Evolutionary conservation across 1,284 basidiomycete species (phyloP).

Genomic region (Leccinum angustisporum): DNA sequence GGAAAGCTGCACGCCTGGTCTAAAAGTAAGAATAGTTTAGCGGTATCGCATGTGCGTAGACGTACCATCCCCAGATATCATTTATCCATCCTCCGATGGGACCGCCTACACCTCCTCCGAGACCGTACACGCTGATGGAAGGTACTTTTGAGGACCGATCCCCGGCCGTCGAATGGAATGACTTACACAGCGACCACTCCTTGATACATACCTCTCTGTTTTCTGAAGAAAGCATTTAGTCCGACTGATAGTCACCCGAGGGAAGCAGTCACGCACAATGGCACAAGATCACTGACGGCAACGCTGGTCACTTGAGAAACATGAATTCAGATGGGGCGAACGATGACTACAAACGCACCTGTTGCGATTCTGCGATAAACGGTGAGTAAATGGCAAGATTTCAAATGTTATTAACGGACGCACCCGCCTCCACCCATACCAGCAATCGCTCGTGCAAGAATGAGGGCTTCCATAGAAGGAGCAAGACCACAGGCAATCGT

Average conservation of each 20-base stretch:
- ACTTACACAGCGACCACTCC: slow-evolving; percentile 39
- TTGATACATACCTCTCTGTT: slow-evolving; percentile 85
- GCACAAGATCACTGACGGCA: slow-evolving; percentile 76
- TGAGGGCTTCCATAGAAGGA: slow-evolving; percentile 40
- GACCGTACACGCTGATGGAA: slow-evolving; percentile 55
- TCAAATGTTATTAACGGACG: slow-evolving; percentile 45
- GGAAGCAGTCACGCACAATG: slow-evolving; percentile 56
- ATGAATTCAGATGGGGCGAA: slow-evolving; percentile 14
- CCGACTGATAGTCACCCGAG: slow-evolving; percentile 28
- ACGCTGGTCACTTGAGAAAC: slow-evolving; percentile 62
- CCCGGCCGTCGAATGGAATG: too few species aligned
- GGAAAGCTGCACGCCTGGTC: not conserved
- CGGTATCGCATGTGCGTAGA: not conserved
- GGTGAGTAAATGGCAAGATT: not conserved
- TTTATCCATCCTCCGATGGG: slow-evolving; percentile 51
- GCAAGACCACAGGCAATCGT: not conserved
- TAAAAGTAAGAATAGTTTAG: not conserved
- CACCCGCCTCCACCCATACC: not conserved
- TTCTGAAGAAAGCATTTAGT: slow-evolving; percentile 43
- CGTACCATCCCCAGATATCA: not conserved
- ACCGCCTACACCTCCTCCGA: slow-evolving; percentile 52
- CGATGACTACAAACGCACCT: slow-evolving; percentile 44
- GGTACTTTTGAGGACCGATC: not conserved
- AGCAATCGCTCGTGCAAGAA: slow-evolving; percentile 58
- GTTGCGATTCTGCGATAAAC: slow-evolving; percentile 54